phyloP scores from a whole-genome alignment of 129 eudicot genomes.

The sunflower (Helianthus annuus) region DNA sequence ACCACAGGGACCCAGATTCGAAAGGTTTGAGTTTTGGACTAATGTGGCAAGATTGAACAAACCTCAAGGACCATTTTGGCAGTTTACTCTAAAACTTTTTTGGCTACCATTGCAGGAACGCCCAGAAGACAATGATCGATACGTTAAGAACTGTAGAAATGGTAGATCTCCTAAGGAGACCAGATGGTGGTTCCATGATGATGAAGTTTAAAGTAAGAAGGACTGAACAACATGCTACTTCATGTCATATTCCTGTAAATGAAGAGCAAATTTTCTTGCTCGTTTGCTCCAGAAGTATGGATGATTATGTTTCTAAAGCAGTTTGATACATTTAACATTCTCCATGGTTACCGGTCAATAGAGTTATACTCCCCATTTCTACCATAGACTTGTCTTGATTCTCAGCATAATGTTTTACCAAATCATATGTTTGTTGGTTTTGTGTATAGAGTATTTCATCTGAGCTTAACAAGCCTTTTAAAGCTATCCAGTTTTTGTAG shows the following conservation, averaged over 20 bases:
- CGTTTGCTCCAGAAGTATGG: constrained; percentile 39
- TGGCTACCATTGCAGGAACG: constrained; percentile 53
- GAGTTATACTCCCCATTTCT: constrained; percentile 85
- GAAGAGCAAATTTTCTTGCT: constrained; percentile 37
- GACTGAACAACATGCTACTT: constrained; percentile 23
- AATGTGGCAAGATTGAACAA: no score
- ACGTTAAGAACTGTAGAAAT: constrained; percentile 73
- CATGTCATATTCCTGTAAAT: constrained; percentile 42
- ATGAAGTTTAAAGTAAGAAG: constrained; percentile 54
- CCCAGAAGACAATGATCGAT: constrained; percentile 81
- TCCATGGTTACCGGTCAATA: constrained; percentile 44
- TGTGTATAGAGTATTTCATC: constrained; percentile 76
- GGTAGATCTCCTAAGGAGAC: constrained; percentile 92
- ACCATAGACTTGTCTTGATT: constrained; percentile 65
- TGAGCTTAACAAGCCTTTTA: constrained; percentile 61
- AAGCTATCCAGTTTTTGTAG: constrained; percentile 55
- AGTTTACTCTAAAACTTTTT: background rate
- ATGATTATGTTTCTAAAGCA: constrained; percentile 31
- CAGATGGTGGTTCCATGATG: constrained; percentile 95
- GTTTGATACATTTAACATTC: constrained; percentile 25
- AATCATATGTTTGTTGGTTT: constrained; percentile 41
- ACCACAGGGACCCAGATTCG: no score
- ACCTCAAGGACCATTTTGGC: no score
- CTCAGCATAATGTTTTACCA: constrained; percentile 73
- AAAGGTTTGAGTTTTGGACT: no score